Evolutionary conservation across 2,329 filamentous ascomycete species (phyloP).

Genomic region (Macroventuria anomochaeta): DNA sequence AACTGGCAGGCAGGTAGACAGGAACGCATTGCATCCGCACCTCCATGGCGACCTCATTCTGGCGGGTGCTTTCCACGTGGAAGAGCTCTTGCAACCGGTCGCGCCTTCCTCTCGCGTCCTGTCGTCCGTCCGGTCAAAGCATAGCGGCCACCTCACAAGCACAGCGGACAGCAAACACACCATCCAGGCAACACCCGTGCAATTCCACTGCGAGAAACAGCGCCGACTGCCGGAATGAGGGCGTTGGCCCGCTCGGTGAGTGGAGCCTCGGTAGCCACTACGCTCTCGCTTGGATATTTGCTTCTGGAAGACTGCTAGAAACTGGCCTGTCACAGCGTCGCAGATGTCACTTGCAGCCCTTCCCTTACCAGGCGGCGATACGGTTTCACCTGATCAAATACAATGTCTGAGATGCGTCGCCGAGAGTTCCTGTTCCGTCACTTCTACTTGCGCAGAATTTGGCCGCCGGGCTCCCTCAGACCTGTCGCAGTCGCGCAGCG

Average conservation of each 20-base stretch:
- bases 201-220: slow-evolving; percentile 10
- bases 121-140: slow-evolving; percentile 10
- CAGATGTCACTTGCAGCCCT: slow-evolving; percentile 18
- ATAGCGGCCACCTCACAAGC: not conserved
- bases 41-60: slow-evolving; percentile 3
- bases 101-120: slow-evolving; percentile 13
- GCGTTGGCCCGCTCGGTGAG: slow-evolving; percentile 30
- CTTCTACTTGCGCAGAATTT: not conserved
- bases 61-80: slow-evolving; percentile 19
- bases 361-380: slow-evolving; percentile 17
- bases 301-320: slow-evolving; percentile 34
- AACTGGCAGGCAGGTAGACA: slow-evolving; percentile 9
- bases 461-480: slow-evolving; percentile 23
- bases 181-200: slow-evolving; percentile 11
- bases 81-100: slow-evolving; percentile 7
- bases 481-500: slow-evolving; percentile 29
- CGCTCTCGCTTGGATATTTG: slow-evolving; percentile 27
- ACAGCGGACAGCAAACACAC: slow-evolving; percentile 3
- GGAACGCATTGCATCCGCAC: slow-evolving; percentile 8
- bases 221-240: slow-evolving; percentile 27
- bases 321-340: slow-evolving; percentile 17
- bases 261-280: slow-evolving; percentile 29
- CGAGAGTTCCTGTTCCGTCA: slow-evolving; percentile 11
- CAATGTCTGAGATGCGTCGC: slow-evolving; percentile 28
- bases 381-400: slow-evolving; percentile 25